A percentile compares a stretch with the other conserved stretches of the same genome.
These are phyloP conservation scores for Juglanconis sp. DNA, from an alignment of 2,329 filamentous ascomycete species.

Conservation along the genomic window DNA sequence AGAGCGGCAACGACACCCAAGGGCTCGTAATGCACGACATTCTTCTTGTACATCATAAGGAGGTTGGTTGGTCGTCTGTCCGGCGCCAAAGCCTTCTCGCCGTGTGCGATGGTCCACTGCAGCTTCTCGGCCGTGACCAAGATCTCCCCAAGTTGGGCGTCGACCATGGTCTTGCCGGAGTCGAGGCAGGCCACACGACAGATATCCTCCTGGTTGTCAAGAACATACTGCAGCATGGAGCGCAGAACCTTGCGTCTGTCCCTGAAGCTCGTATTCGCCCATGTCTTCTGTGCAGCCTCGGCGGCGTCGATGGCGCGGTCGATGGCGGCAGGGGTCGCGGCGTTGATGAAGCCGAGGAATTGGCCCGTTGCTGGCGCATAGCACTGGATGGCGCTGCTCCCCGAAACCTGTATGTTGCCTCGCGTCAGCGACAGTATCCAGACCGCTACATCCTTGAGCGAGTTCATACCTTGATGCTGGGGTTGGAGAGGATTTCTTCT, in stretches of 20 bases:
- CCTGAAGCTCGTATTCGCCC: slow-evolving; percentile 74
- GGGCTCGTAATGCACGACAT: slow-evolving; percentile 86
- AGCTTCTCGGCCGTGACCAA: slow-evolving; percentile 92
- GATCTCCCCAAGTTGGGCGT: slow-evolving; percentile 91
- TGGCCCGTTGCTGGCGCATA: slow-evolving; percentile 88
- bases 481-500: slow-evolving; percentile 54
- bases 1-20: slow-evolving; percentile 88
- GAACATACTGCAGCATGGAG: slow-evolving; percentile 75
- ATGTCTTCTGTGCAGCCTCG: slow-evolving; percentile 69
- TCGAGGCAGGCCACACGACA: slow-evolving; percentile 83
- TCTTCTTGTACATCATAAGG: slow-evolving; percentile 93
- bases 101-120: slow-evolving; percentile 88
- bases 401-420: slow-evolving; percentile 44
- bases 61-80: slow-evolving; percentile 80
- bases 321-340: slow-evolving; percentile 72
- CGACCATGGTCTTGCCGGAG: slow-evolving; percentile 93
- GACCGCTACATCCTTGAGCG: not conserved
- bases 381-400: slow-evolving; percentile 71
- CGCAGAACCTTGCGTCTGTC: slow-evolving; percentile 76
- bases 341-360: slow-evolving; percentile 74
- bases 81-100: slow-evolving; percentile 73
- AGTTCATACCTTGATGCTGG: slow-evolving; percentile 54
- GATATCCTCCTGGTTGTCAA: slow-evolving; percentile 87
- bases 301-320: slow-evolving; percentile 75
- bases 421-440: not conserved